Percentiles rank a stretch among this genome's conserved stretches.
phyloP scores from a whole-genome alignment of 2,329 filamentous ascomycete genomes.

The Nothopassalora personata region DNA sequence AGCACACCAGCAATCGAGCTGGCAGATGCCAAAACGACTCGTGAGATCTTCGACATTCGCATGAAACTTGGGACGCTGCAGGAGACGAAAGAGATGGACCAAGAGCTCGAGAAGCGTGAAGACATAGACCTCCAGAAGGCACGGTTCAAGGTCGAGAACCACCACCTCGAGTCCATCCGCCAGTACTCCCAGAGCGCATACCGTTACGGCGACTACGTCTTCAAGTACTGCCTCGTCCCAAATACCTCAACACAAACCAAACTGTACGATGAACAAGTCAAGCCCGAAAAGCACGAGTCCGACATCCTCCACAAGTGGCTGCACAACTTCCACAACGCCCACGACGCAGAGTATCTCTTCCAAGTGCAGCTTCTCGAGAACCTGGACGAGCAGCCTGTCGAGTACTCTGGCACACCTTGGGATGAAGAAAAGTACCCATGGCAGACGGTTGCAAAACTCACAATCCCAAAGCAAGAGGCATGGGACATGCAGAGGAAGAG shows the following conservation, averaged over 20 bases:
- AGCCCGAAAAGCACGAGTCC: slow-evolving; percentile 30
- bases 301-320: slow-evolving; percentile 40
- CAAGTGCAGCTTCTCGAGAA: slow-evolving; percentile 46
- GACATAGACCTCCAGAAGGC: slow-evolving; percentile 39
- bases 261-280: slow-evolving; percentile 37
- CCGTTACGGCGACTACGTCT: slow-evolving; percentile 45
- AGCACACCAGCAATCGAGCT: slow-evolving; percentile 46
- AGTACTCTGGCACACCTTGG: slow-evolving; percentile 42
- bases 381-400: slow-evolving; percentile 43
- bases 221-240: slow-evolving; percentile 46
- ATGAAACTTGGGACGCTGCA: slow-evolving; percentile 33
- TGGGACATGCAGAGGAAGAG: slow-evolving; percentile 38
- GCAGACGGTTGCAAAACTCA: slow-evolving; percentile 41
- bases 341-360: slow-evolving; percentile 42
- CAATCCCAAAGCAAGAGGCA: slow-evolving; percentile 39
- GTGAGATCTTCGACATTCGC: slow-evolving; percentile 41
- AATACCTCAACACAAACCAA: slow-evolving; percentile 38
- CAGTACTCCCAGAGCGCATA: slow-evolving; percentile 47
- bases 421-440: slow-evolving; percentile 45
- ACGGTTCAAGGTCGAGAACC: slow-evolving; percentile 38
- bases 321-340: slow-evolving; percentile 35
- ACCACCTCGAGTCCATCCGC: slow-evolving; percentile 35
- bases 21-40: slow-evolving; percentile 42
- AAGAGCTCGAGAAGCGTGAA: slow-evolving; percentile 36
- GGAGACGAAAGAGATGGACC: slow-evolving; percentile 38